A percentile compares a stretch with the other conserved stretches of the same genome.
Evolutionary conservation across 805 yeast species (phyloP).

Genomic region (Barnettozyma siamensis): DNA sequence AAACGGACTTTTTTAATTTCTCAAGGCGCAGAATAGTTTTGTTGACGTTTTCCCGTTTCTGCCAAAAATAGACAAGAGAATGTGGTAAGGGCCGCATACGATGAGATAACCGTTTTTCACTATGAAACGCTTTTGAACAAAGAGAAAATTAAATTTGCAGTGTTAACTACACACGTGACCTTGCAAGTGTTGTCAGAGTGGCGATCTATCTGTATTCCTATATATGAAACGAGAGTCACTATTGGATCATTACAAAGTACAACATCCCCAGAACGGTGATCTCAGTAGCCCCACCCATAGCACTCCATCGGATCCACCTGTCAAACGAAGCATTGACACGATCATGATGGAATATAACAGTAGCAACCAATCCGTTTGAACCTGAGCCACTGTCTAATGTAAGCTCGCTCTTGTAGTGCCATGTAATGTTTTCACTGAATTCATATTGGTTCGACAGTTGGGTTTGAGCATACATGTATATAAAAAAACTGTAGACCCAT

Average conservation of each 20-base stretch:
- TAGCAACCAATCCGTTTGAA: constrained; percentile 8
- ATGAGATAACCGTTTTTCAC: no score
- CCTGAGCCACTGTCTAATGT: constrained; percentile 11
- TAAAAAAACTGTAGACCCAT: constrained; percentile 17
- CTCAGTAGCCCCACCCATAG: constrained; percentile 7
- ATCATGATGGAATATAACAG: constrained; percentile 15
- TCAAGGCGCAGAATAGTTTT: no score
- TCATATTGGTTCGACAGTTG: constrained; percentile 8
- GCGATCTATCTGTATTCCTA: no score
- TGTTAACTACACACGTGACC: no score
- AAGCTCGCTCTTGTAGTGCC: constrained; percentile 14
- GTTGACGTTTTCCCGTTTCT: no score
- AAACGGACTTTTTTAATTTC: no score
- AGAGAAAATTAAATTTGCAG: no score
- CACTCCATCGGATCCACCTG: constrained; percentile 18
- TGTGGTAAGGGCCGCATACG: no score
- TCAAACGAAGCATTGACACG: constrained; percentile 6
- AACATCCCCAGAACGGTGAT: constrained; percentile 3
- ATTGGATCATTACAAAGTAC: neutral
- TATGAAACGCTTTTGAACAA: no score
- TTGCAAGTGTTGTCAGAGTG: no score
- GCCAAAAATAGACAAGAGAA: no score
- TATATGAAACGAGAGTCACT: no score
- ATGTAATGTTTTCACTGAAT: constrained; percentile 15
- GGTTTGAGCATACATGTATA: constrained; percentile 5